Conservation (phyloP, 257 asterid genomes). For the Solanum bulbocastanum region DNA sequence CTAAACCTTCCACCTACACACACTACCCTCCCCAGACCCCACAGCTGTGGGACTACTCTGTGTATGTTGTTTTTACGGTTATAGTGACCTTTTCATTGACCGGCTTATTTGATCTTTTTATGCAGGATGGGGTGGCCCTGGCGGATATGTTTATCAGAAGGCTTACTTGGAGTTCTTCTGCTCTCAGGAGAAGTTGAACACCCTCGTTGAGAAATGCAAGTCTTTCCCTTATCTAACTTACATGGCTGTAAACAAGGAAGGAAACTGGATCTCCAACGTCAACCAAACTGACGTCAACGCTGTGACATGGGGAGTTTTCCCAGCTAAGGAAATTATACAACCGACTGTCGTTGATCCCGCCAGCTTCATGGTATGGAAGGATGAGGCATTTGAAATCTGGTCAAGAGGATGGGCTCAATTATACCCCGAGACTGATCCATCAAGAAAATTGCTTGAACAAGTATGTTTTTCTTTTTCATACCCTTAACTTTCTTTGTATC, state of each 20-base stretch:
- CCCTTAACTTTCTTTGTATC: not conserved
- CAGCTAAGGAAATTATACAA: constrained; percentile 85
- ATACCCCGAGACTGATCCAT: constrained; percentile 74
- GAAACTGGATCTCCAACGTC: constrained; percentile 56
- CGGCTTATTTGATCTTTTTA: not conserved
- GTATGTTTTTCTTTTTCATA: constrained; percentile 15
- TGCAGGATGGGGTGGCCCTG: constrained; percentile 96
- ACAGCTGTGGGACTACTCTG: no score
- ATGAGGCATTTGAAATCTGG: constrained; percentile 92
- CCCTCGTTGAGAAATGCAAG: constrained; percentile 55
- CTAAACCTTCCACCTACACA: not conserved
- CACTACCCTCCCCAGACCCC: no score
- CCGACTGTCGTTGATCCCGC: constrained; percentile 88
- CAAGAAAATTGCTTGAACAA: constrained; percentile 70
- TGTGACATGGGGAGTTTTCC: constrained; percentile 97
- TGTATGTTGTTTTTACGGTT: not conserved
- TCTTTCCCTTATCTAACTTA: constrained; percentile 53
- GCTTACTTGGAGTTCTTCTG: constrained; percentile 92
- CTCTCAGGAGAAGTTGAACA: constrained; percentile 45
- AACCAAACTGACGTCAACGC: constrained; percentile 57
- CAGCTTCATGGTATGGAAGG: constrained; percentile 90
- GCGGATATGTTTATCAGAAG: constrained; percentile 92
- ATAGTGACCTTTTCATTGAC: not conserved
- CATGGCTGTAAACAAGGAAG: constrained; percentile 77
- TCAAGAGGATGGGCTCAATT: constrained; percentile 82